These are phyloP conservation scores for Rossbeevera mucosa DNA, from an alignment of 768 basidiomycete genomes.

Conservation along the genomic window DNA sequence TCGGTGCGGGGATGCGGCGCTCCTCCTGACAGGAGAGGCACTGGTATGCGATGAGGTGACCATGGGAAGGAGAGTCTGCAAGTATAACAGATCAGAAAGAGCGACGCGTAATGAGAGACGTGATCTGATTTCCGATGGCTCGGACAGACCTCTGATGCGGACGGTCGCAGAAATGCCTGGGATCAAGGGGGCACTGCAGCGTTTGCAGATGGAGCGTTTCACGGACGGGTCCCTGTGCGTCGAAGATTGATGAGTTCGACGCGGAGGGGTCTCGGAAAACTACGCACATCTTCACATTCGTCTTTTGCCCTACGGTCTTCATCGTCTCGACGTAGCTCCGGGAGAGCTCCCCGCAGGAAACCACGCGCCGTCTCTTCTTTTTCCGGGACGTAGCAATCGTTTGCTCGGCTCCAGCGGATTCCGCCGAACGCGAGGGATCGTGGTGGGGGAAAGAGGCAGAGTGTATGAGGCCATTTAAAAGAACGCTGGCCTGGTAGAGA, in stretches of 20 bases:
- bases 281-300: constrained; percentile 74
- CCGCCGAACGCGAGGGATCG: background rate
- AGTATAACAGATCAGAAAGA: constrained; percentile 13
- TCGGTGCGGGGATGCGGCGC: constrained; percentile 68
- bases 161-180: constrained; percentile 65
- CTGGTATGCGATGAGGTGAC: constrained; percentile 52
- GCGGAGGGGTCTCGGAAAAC: constrained; percentile 14
- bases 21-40: constrained; percentile 55
- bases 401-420: background rate
- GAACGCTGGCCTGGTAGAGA: constrained; percentile 75
- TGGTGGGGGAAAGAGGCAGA: background rate
- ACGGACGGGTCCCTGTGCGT: constrained; percentile 68
- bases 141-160: constrained; percentile 55
- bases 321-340: constrained; percentile 61
- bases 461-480: constrained; percentile 42
- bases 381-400: background rate
- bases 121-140: background rate
- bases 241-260: background rate
- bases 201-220: constrained; percentile 76
- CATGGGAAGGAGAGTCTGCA: constrained; percentile 44
- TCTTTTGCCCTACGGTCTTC: constrained; percentile 68
- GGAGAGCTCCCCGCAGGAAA: constrained; percentile 49
- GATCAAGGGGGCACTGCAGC: constrained; percentile 59
- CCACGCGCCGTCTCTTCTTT: constrained; percentile 27
- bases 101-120: too few species aligned